Base-by-base conservation (phyloP, 169 alveolate genomes). In the Cyclospora cayetanensis region DNA sequence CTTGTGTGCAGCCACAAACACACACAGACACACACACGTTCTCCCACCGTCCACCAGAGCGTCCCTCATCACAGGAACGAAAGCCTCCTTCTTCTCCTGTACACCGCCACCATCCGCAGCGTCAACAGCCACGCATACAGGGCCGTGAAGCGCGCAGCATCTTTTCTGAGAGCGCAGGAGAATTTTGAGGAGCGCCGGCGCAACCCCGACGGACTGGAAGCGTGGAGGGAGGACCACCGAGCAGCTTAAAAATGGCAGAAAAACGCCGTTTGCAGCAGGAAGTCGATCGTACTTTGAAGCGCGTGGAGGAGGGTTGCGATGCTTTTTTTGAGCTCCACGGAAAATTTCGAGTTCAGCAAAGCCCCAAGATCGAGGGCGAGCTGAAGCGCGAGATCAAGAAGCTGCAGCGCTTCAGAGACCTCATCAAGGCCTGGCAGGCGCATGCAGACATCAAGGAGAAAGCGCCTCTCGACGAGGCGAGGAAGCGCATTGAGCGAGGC, bases 201-300 rank as follows among this genome's bases (percentile, higher is more conserved):
- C n/a, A n/a, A n/a, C n/a, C n/a, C n/a, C n/a, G n/a, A n/a, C n/a
- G n/a, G n/a, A n/a, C n/a, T n/a, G n/a, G n/a, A n/a, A n/a, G n/a
- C n/a, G n/a, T n/a, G n/a, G n/a, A n/a, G n/a, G n/a, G n/a, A n/a
- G n/a, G n/a, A n/a, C n/a, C n/a, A n/a, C n/a, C n/a, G n/a, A n/a
- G n/a, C n/a, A 22, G 60, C 20, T 15, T 12, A 76, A 65, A 20
- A 66, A 92, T 92, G 94, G 93, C 95, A 7, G 91, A 68, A 25
- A 63, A 55, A 18, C 90, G 93, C 52, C 72, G 66, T 34, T 52
- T 93, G 93, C 92, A 82, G 79, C 84, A 66, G 74, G 93, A 90
- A 12, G 91, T 93, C 29, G 95, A 93, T 41, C 74, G 72, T 53
- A 76, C 86, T n/a, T 89, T 90, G 91, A 89, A 90, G 89, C 92